Conservation (phyloP, 1,284 basidiomycete species). For the Microbotryum scabiosae region DNA sequence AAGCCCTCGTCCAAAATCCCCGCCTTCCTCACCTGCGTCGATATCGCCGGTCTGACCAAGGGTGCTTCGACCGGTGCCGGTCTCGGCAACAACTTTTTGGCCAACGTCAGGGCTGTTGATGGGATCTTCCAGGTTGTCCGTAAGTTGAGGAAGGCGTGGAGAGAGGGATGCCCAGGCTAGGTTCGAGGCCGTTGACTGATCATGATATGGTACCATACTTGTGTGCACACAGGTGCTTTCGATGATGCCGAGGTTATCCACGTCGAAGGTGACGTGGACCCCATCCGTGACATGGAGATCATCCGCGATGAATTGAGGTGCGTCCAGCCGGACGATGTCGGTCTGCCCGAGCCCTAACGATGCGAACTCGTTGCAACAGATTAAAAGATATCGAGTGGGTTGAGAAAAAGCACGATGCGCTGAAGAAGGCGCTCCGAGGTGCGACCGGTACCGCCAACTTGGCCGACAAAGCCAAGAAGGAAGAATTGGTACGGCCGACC, state of each 20-base stretch:
- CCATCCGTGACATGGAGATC: conserved; percentile 94
- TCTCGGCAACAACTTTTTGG: conserved; percentile 95
- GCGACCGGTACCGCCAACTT: conserved; percentile 65
- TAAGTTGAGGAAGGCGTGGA: conserved; percentile 11
- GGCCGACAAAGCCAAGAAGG: conserved; percentile 92
- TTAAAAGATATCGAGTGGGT: conserved; percentile 99
- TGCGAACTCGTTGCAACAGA: conserved; percentile 2
- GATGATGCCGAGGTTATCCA: conserved; percentile 98
- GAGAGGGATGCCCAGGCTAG: too few relatives aligned
- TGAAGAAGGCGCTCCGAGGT: conserved; percentile 62
- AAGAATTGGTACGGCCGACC: conserved; percentile 65
- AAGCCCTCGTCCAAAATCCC: conserved; percentile 83
- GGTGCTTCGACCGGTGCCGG: conserved; percentile 97
- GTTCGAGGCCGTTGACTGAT: too few relatives aligned
- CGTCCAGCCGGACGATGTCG: background rate
- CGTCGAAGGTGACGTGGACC: conserved; percentile 97
- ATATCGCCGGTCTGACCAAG: conserved; percentile 94
- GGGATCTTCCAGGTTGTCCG: conserved; percentile 99
- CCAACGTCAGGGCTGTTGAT: conserved; percentile 94
- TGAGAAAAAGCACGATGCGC: conserved; percentile 74
- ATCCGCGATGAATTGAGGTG: conserved; percentile 83
- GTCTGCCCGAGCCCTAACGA: background rate
- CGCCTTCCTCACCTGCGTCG: conserved; percentile 94
- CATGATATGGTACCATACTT: too few relatives aligned
- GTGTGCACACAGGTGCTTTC: conserved; percentile 53